Evolutionary conservation across 2,329 filamentous ascomycete species (phyloP), one percentile per base, ranked within the genome.

Genomic region (Ophiostoma sp.): DNA sequence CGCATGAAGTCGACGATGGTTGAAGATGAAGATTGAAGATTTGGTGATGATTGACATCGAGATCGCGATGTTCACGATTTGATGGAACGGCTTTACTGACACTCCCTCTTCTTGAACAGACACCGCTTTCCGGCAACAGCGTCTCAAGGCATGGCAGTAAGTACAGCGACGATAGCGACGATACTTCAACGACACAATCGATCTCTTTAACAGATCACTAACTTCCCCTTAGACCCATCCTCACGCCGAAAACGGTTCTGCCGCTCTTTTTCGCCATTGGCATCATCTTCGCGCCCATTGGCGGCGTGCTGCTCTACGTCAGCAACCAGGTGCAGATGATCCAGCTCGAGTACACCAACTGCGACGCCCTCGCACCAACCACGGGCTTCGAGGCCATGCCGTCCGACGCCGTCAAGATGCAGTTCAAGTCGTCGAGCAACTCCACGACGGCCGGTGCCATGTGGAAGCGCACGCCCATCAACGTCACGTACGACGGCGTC

Each of bases 101-200:
- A 52, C 6, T 36, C 33, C 6, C 33, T 31, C 15, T 33, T 17
- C 28, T 8, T 36, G n/a, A 17, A 61, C 48, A 97, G 94, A 98
- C 85, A 98, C 95, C 74, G 96, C 96, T 12, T 99, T 98, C 82
- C 90, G 96, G 79, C 96, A 99, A 82, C 96, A 99, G 84, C 91
- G 96, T 81, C 85, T 99, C 82, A 98, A 98, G 85, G 96, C 96
- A 85, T 99, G 96, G 96, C 96, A 99, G 92, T 97, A 87, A 83
- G 94, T 89, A 57, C n/a, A n/a, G n/a, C n/a, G n/a, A n/a, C n/a
- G n/a, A n/a, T n/a, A n/a, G n/a, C n/a, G n/a, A n/a, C n/a, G n/a
- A n/a, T n/a, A n/a, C n/a, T n/a, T n/a, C n/a, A 63, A 77, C 70
- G 45, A 42, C 72, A 28, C 15, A n/a, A n/a, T n/a, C n/a, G n/a